These are phyloP conservation scores for Botrytis cinerea DNA, from an alignment of 2,329 filamentous ascomycete genomes.

Conservation along the genomic window DNA sequence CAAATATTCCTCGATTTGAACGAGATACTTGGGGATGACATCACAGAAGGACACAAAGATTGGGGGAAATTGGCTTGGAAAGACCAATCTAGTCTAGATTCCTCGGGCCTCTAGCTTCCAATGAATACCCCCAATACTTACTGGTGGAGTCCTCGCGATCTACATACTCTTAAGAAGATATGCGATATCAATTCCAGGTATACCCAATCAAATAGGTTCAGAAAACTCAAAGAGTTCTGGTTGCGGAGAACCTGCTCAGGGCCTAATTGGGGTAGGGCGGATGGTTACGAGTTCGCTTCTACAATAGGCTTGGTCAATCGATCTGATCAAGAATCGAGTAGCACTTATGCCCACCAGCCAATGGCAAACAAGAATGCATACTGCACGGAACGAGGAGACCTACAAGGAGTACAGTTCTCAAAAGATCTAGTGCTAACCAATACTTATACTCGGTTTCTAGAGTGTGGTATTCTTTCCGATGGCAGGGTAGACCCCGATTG, in stretches of 20 bases:
- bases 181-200: neutral
- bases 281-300: neutral
- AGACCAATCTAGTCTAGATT: neutral
- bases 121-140: neutral
- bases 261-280: neutral
- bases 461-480: neutral
- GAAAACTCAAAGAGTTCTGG: neutral
- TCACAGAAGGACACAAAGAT: neutral
- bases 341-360: neutral
- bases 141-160: neutral
- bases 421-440: neutral
- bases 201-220: neutral
- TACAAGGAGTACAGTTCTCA: neutral
- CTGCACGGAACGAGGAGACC: neutral
- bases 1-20: constrained; percentile 11
- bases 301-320: neutral
- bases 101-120: neutral
- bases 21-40: neutral
- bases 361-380: neutral
- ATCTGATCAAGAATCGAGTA: neutral
- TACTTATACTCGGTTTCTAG: too few relatives aligned
- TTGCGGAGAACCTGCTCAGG: neutral
- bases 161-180: neutral
- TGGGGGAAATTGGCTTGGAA: neutral
- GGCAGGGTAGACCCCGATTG: neutral